Evolutionary conservation across 2,329 filamentous ascomycete genomes (phyloP), one percentile per base, ranked within the genome.

Genomic region (Fusarium sp.): DNA sequence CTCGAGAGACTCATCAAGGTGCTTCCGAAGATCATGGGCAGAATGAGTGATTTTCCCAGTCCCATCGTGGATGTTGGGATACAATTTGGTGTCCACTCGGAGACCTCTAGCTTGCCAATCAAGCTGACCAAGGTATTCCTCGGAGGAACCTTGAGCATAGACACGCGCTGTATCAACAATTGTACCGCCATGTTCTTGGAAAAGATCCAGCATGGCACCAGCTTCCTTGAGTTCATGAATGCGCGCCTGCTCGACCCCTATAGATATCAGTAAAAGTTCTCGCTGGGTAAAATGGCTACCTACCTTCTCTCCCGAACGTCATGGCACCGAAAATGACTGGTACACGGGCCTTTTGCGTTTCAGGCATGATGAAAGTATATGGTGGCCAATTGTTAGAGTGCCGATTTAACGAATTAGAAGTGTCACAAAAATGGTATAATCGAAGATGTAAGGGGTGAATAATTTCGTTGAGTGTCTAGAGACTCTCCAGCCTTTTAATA

Each of bases 1-100:
- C 24, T 61, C 39, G 56, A 65, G 61, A 12, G 59, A 63, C 35
- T 62, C 51, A 15, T 62, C 41, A 11, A 66, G 58, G n/a, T 55
- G 35, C 35, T 39, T 33, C 11, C 58, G 58, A 22, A 61, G 47
- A 28, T 55, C 58, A 12, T 16, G 9, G 14, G 47, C 10, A 33
- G 55, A 61, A 47, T 55, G 58, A 10, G 58, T 55, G 22, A 55
- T 55, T 20, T 55, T 55, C 5, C 35, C 58, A 30, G 47, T 55
- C 6, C 58, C 58, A n/a, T 55, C 47, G n/a, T 55, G 58, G 5
- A 55, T 61, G 24, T 61, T 55, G 6, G 58, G 58, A 13, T 55
- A 55, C 13, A 61, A 28, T 20, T 61, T 61, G 28, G 58, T 61
- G n/a, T 55, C 58, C 18, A 61, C 47, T 26, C 35, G 36, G 6